Percentiles rank a stretch among this genome's conserved stretches.
Conservation (phyloP, 805 yeast genomes). For the Maudiozyma pseudohumilis region DNA sequence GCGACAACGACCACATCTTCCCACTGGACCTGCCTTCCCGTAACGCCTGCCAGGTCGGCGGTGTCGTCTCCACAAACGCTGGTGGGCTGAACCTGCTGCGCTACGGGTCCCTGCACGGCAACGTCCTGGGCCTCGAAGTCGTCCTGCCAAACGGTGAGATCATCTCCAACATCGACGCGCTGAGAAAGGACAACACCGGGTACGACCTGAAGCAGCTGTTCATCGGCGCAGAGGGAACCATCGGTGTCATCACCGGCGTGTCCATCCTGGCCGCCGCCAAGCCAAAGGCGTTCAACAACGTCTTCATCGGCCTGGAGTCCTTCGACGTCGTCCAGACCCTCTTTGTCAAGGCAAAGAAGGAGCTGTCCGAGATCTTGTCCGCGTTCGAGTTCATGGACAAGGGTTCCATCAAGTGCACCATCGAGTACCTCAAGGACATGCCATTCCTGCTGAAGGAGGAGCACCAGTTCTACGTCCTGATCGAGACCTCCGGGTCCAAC, state of each 20-base stretch:
- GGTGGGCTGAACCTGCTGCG: constrained; percentile 84
- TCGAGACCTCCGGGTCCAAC: constrained; percentile 92
- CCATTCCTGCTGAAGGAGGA: constrained; percentile 70
- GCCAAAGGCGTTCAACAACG: constrained; percentile 77
- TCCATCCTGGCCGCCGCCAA: constrained; percentile 83
- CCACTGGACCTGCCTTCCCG: constrained; percentile 94
- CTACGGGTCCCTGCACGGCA: constrained; percentile 87
- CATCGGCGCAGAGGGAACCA: constrained; percentile 89
- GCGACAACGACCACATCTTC: constrained; percentile 76
- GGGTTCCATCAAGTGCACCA: constrained; percentile 53
- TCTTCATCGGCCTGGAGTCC: constrained; percentile 74
- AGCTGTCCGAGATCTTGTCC: constrained; percentile 74
- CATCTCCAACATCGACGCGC: constrained; percentile 68
- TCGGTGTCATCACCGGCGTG: constrained; percentile 84
- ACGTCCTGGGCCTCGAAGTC: constrained; percentile 83
- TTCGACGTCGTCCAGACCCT: constrained; percentile 79
- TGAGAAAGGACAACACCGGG: constrained; percentile 93
- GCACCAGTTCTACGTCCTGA: constrained; percentile 80
- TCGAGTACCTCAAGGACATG: constrained; percentile 42
- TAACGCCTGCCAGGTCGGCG: constrained; percentile 94
- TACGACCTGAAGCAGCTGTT: constrained; percentile 86
- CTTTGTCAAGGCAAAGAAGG: constrained; percentile 66
- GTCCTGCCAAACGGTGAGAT: constrained; percentile 84
- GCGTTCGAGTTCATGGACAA: constrained; percentile 93
- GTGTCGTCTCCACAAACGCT: constrained; percentile 90